Base-by-base conservation (phyloP, 495 filamentous ascomycete genomes). In the Trichodelitschia bisporula region DNA sequence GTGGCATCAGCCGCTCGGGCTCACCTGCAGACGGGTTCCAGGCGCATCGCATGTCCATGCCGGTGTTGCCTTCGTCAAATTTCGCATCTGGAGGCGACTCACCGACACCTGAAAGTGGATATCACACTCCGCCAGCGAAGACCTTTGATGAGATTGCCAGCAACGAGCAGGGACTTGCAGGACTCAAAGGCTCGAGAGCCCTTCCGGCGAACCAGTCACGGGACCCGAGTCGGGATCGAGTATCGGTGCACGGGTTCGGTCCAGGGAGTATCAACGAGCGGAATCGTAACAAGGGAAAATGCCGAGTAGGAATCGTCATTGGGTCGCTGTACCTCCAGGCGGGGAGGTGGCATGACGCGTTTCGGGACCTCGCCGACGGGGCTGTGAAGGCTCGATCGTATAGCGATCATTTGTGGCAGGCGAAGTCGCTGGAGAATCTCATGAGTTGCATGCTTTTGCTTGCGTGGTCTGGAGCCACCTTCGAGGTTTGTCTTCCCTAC, bases 341-440 rank as follows among this genome's bases (percentile, higher is more conserved):
- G 37, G 86, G 86, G 19, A 62, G 78, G 37, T 90, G 83, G 78
- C 65, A 62, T 18, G 82, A 92, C 56, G 83, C 89, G 12, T 42
- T 95, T 18, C 79, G 69, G 45, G 79, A 92, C 46, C 61, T 93
- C 18, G 55, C 68, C 15, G 83, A 93, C 31, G 73, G 72, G 28
- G 78, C 73, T 4, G 63, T 66, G 8, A 63, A 70, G 37, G 76
- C 80, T 11, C 76, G 75, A 46, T 68, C 66, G 19, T 67, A 71
- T 39, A 83, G 76, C 46, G 86, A 95, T 49, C 77, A 91, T 55
- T 47, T 92, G 4, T 99, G 86, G 86, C 78, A 95, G 57, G 86
- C 74, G 9, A 99, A 95, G 52, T 82, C 77, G 2, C 60, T 95
- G 18, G 86, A 95, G 43, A 70, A 77, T 6, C 74, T 86, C 38